Evolutionary conservation across 1,284 basidiomycete species (phyloP).

Genomic region (Exobasidium cylindrosporum): DNA sequence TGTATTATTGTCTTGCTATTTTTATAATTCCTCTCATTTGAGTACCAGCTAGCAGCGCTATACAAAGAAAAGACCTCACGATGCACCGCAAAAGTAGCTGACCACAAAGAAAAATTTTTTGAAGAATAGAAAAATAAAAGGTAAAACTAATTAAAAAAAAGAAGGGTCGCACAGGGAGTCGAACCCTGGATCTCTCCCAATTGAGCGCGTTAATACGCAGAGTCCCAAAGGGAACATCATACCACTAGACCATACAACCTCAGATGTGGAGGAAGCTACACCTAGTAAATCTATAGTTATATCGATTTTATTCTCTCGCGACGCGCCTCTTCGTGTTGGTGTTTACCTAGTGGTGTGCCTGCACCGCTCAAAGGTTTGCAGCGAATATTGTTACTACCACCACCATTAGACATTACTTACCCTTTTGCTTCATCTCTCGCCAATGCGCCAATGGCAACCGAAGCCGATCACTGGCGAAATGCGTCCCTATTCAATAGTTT

Average conservation of each 20-base stretch:
- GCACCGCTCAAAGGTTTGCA: too few relatives aligned
- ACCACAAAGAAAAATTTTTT: too few relatives aligned
- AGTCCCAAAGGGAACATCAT: slow-evolving; percentile 32
- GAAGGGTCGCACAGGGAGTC: slow-evolving; percentile 27
- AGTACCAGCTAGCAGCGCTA: too few relatives aligned
- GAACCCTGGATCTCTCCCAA: slow-evolving; percentile 33
- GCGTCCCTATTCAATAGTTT: neutral
- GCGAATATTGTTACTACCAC: neutral
- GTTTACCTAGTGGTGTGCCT: neutral
- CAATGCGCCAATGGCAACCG: neutral
- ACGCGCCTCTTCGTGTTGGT: neutral
- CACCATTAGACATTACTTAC: neutral
- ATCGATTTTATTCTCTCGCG: neutral
- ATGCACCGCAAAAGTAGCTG: too few relatives aligned
- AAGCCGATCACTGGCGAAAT: neutral
- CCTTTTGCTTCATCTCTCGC: neutral
- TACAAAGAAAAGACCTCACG: too few relatives aligned
- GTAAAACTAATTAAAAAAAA: slow-evolving; percentile 5
- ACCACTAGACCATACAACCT: slow-evolving; percentile 28
- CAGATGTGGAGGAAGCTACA: neutral
- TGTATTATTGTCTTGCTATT: too few relatives aligned
- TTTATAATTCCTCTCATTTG: too few relatives aligned
- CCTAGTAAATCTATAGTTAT: neutral
- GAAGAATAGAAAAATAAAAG: neutral
- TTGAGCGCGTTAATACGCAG: neutral